phyloP scores from a whole-genome alignment of 352 stramenopile genomes.

The Globisporangium middletonii region DNA sequence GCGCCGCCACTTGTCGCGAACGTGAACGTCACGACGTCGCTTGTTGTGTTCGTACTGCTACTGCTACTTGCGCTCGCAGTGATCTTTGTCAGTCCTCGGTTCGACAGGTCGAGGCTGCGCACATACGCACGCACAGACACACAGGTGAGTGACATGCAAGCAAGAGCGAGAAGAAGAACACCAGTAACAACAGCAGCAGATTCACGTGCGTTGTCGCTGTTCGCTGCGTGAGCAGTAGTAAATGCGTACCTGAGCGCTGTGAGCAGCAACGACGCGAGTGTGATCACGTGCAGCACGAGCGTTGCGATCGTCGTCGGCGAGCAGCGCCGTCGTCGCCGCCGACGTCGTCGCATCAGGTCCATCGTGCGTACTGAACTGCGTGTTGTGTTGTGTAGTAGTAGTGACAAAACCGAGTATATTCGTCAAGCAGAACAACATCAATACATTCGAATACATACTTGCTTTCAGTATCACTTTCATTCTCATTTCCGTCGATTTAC shows the following conservation, averaged over 20 bases:
- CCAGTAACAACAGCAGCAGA: not conserved
- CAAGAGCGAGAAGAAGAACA: not conserved
- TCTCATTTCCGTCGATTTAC: too few relatives aligned
- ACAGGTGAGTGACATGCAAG: too few relatives aligned
- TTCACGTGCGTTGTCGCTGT: not conserved
- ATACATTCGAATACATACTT: too few relatives aligned
- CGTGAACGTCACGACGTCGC: conserved; percentile 14
- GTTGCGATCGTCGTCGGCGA: not conserved
- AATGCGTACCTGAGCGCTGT: not conserved
- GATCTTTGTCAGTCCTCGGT: conserved; percentile 29
- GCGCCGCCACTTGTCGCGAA: conserved; percentile 19
- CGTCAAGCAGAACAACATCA: too few relatives aligned
- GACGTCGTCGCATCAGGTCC: not conserved
- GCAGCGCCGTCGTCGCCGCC: too few relatives aligned
- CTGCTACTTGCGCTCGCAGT: conserved; percentile 7
- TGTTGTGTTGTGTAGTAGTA: too few relatives aligned
- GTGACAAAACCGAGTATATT: too few relatives aligned
- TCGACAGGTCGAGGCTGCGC: conserved; percentile 33
- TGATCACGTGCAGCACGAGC: not conserved
- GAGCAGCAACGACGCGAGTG: not conserved
- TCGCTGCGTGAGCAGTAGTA: not conserved
- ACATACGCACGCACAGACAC: not conserved
- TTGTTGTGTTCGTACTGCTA: conserved; percentile 1
- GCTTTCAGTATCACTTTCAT: too few relatives aligned
- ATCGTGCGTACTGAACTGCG: not conserved